These are phyloP conservation scores for Bretziella fagacearum DNA, from an alignment of 2,329 filamentous ascomycete genomes.

Conservation along the genomic window DNA sequence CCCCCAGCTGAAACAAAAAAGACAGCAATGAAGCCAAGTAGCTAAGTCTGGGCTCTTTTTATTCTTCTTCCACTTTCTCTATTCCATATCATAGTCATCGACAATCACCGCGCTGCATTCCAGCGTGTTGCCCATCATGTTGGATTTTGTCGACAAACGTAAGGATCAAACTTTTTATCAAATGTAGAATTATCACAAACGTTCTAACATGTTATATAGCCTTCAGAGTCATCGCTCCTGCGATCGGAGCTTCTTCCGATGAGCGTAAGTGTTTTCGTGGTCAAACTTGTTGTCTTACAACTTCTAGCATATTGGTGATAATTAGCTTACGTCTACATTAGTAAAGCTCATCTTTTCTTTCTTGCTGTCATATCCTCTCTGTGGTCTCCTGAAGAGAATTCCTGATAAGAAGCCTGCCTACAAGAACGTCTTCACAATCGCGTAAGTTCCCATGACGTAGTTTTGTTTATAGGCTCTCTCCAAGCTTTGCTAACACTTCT, in stretches of 20 bases:
- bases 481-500: constrained; percentile 20
- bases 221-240: constrained; percentile 27
- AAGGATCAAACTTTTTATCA: constrained; percentile 2
- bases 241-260: constrained; percentile 29
- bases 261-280: constrained; percentile 25
- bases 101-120: neutral
- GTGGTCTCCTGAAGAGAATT: constrained; percentile 72
- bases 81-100: neutral
- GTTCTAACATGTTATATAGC: constrained; percentile 20
- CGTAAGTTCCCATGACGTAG: constrained; percentile 25
- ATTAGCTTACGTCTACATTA: too few relatives aligned
- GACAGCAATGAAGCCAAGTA: too few relatives aligned
- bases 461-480: neutral
- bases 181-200: neutral
- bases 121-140: too few relatives aligned
- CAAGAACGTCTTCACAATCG: constrained; percentile 79
- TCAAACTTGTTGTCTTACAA: neutral
- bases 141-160: constrained; percentile 13
- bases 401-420: constrained; percentile 67
- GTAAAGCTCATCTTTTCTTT: constrained; percentile 90
- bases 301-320: too few relatives aligned
- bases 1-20: too few relatives aligned
- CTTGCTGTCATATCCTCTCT: constrained; percentile 79
- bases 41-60: too few relatives aligned
- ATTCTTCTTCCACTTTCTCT: neutral